A percentile compares a stretch with the other conserved stretches of the same genome.
Evolutionary conservation across 495 filamentous ascomycete species (phyloP).

Genomic region (Annulohypoxylon bovei): DNA sequence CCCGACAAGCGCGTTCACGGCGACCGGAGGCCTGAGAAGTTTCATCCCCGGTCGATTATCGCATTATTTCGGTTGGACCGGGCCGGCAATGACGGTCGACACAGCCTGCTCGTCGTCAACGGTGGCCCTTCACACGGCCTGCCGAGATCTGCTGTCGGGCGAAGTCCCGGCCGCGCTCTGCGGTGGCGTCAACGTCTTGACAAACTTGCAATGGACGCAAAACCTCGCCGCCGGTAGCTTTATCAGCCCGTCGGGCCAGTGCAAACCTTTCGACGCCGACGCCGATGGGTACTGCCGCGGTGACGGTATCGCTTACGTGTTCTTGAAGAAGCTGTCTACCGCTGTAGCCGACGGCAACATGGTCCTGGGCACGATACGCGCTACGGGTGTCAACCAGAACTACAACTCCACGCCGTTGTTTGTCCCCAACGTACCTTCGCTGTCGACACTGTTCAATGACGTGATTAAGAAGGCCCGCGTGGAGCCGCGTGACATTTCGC

Average conservation of each 20-base stretch:
- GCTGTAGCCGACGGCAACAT: constrained; percentile 68
- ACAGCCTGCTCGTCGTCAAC: constrained; percentile 60
- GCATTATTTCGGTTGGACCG: constrained; percentile 61
- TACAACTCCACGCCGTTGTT: background rate
- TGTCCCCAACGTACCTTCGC: background rate
- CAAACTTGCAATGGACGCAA: background rate
- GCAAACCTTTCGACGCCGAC: constrained; percentile 69
- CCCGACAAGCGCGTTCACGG: constrained; percentile 1
- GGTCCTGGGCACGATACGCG: constrained; percentile 64
- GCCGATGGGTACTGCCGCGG: constrained; percentile 73
- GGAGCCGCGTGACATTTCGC: constrained; percentile 3
- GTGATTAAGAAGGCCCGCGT: constrained; percentile 1
- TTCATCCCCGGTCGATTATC: constrained; percentile 4
- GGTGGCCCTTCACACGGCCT: constrained; percentile 53
- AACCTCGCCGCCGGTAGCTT: constrained; percentile 49
- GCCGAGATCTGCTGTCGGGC: constrained; percentile 47
- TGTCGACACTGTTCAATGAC: background rate
- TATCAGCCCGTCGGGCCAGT: constrained; percentile 48
- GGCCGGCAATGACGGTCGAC: constrained; percentile 58
- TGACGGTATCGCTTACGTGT: constrained; percentile 66
- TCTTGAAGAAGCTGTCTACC: constrained; percentile 68
- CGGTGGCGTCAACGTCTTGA: constrained; percentile 38
- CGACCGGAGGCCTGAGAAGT: background rate
- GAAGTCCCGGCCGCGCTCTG: constrained; percentile 51
- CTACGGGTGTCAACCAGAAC: constrained; percentile 65